A percentile compares a stretch with the other conserved stretches of the same genome.
Evolutionary conservation across 352 stramenopile genomes (phyloP).

Genomic region (Phytophthora idaei): DNA sequence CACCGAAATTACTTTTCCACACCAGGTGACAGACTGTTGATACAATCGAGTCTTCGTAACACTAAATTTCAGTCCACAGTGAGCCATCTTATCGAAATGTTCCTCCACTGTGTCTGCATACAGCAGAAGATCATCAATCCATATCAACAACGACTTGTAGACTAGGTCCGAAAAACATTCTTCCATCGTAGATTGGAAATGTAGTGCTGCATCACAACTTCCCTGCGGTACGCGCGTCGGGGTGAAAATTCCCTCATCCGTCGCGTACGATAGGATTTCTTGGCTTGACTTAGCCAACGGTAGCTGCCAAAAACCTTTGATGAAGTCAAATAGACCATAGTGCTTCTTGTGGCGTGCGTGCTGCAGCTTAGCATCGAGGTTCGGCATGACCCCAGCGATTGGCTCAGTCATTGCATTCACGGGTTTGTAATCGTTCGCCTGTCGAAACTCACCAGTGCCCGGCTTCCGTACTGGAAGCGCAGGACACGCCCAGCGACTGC

Average conservation of each 20-base stretch:
- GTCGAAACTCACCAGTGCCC: not conserved
- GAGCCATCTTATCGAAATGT: not conserved
- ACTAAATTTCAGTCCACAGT: too few species aligned
- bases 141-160: not conserved
- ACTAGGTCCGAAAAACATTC: not conserved
- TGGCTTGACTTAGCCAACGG: slow-evolving; percentile 14
- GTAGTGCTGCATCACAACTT: not conserved
- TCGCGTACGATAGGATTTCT: slow-evolving; percentile 32
- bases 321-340: slow-evolving; percentile 25
- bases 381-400: slow-evolving; percentile 18
- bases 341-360: too few species aligned
- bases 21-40: too few species aligned
- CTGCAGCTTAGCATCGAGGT: slow-evolving; percentile 16
- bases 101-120: not conserved
- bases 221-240: too few species aligned
- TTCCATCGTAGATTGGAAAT: not conserved
- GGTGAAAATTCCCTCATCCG: slow-evolving; percentile 1
- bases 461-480: slow-evolving; percentile 7
- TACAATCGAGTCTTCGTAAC: too few species aligned
- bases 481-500: slow-evolving; percentile 5
- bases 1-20: too few species aligned
- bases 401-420: slow-evolving; percentile 20
- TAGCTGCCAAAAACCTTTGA: slow-evolving; percentile 33
- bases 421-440: slow-evolving; percentile 13
- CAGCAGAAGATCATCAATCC: not conserved